Evolutionary conservation across 2,329 filamentous ascomycete species (phyloP).

Genomic region (Talaromyces sp.): DNA sequence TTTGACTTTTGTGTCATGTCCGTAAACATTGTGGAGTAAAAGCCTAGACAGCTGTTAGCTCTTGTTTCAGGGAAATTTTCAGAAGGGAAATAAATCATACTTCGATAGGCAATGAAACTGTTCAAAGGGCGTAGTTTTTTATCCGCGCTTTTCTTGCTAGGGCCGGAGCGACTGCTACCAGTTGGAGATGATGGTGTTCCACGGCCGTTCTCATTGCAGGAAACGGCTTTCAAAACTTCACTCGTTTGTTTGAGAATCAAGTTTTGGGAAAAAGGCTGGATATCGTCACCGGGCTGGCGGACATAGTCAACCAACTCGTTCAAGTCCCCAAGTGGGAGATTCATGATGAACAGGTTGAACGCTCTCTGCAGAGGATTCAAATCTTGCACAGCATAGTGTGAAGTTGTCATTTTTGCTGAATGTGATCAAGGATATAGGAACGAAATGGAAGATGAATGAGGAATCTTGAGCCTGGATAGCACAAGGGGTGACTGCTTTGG

Average conservation of each 20-base stretch:
- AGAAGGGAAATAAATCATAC: slow-evolving; percentile 20
- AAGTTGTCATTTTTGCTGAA: background rate
- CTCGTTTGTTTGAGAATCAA: slow-evolving; percentile 4
- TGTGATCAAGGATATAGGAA: background rate
- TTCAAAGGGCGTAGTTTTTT: slow-evolving; percentile 28
- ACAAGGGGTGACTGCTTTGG: background rate
- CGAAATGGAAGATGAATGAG: background rate
- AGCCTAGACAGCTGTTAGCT: slow-evolving; percentile 29
- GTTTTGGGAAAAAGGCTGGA: slow-evolving; percentile 10
- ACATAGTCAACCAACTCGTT: slow-evolving; percentile 17
- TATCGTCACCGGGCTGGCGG: background rate
- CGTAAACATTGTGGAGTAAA: slow-evolving; percentile 45
- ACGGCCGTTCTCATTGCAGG: background rate
- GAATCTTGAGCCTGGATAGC: background rate
- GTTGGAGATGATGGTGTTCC: slow-evolving; percentile 6
- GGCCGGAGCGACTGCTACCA: slow-evolving; percentile 12
- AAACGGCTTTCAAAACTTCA: slow-evolving; percentile 4
- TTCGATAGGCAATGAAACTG: slow-evolving; percentile 34
- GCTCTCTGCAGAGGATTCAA: slow-evolving; percentile 18
- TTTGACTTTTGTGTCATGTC: slow-evolving; percentile 48
- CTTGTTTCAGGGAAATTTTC: slow-evolving; percentile 6
- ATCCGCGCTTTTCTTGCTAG: slow-evolving; percentile 16
- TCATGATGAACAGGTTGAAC: slow-evolving; percentile 22
- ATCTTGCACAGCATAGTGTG: background rate
- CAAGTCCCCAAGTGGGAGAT: slow-evolving; percentile 20